Conservation (phyloP, 371 early-diverging fungal genomes). For the Synchytrium microbalum region DNA sequence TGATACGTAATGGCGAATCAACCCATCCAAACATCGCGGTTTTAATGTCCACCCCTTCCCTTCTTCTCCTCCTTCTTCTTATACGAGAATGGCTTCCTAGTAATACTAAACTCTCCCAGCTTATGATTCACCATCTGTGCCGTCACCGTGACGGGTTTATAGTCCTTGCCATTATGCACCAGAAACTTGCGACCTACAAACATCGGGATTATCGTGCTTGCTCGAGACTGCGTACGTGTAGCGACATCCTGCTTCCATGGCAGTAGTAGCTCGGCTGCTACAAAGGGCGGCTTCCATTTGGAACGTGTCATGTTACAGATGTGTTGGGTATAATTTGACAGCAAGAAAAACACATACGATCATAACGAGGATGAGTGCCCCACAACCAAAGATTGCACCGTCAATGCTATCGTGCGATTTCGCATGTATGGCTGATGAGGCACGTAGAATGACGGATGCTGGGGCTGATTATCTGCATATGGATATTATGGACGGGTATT, state of each 20-base stretch:
- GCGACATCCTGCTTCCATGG: slow-evolving; percentile 48
- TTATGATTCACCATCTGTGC: slow-evolving; percentile 97
- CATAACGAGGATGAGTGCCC: slow-evolving; percentile 1
- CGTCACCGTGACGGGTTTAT: slow-evolving; percentile 73
- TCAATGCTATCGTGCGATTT: slow-evolving; percentile 93
- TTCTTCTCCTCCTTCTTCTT: slow-evolving; percentile 77
- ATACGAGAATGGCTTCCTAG: slow-evolving; percentile 70
- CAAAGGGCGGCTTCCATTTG: slow-evolving; percentile 93
- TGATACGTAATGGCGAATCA: background rate
- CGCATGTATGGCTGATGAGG: slow-evolving; percentile 78
- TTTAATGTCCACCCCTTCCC: too few relatives aligned
- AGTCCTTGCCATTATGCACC: slow-evolving; percentile 92
- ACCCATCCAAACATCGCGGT: background rate
- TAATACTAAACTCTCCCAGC: slow-evolving; percentile 89
- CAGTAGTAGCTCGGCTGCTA: slow-evolving; percentile 65
- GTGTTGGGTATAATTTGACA: background rate
- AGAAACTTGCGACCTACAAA: slow-evolving; percentile 86
- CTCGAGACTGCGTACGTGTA: slow-evolving; percentile 69
- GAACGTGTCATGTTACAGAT: slow-evolving; percentile 56
- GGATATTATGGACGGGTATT: slow-evolving; percentile 55
- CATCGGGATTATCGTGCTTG: slow-evolving; percentile 85
- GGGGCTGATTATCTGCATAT: slow-evolving; percentile 97
- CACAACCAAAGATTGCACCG: slow-evolving; percentile 69
- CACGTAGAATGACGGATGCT: slow-evolving; percentile 72
- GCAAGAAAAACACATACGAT: background rate